Base-by-base conservation (phyloP, 176 grass and related monocot species). In the Aegilops umbellulata region DNA sequence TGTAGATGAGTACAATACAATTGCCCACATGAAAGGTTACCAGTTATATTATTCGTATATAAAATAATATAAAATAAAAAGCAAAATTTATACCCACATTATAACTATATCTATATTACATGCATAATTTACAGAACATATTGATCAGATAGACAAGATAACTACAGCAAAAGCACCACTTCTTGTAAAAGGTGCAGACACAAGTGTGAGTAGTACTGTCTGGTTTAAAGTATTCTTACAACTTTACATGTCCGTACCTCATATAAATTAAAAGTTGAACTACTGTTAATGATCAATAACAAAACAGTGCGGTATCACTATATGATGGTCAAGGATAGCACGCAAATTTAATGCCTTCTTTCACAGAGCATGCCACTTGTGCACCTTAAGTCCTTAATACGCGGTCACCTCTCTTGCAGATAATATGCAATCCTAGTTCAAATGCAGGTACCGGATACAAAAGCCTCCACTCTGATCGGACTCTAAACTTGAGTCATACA, bases 11-110 rank as follows among this genome's bases (percentile, higher is more conserved):
- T 23, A 23, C 9, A 74, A 20, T 24, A 47, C n/a, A 82, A 27
- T 63, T 65, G 16, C 29, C 67, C 7, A 76, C 58, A 12, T 9
- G 6, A 61, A 86, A 84, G 39, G 12, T 32, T 23, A 58, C 29
- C 17, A 77, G 67, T 46, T 25, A 85, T 20, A 39, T 60, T 66
- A 77, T 76, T 75, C 77, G 13, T 26, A 60, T n/a, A 61, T 25
- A n/a, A 22, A 69, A 86, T 25, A 11, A 29, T 22, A 39, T 6
- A 66, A 10, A 44, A 68, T 67, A 14, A 80, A 5, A 42, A 7
- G 19, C 79, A 80, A 62, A 79, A 79, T 22, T 42, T 60, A 74
- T 16, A 67, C 24, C 26, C 32, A 65, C 36, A 46, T 8, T 2
- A 65, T 53, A 51, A 74, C 9, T 62, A 22, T 60, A 20, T 77